Evolutionary conservation across 2,329 filamentous ascomycete genomes (phyloP).

Genomic region (Sarocladiaceae sp.): DNA sequence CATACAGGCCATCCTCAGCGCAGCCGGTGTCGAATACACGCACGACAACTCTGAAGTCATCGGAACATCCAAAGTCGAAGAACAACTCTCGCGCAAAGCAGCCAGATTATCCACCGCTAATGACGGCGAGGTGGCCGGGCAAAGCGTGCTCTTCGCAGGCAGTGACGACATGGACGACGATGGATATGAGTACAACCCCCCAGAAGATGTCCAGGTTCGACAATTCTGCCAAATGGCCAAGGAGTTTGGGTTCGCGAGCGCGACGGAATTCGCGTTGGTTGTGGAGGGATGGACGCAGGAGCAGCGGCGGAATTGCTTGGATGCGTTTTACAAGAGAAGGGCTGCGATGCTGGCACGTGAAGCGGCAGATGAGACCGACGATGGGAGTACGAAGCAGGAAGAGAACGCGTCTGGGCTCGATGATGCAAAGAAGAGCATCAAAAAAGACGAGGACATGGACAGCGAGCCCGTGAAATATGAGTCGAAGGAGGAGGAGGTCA

Average conservation of each 20-base stretch:
- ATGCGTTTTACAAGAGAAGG: slow-evolving; percentile 72
- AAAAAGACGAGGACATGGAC: slow-evolving; percentile 7
- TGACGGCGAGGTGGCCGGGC: slow-evolving; percentile 40
- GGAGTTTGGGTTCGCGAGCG: slow-evolving; percentile 70
- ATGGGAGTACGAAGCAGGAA: slow-evolving; percentile 13
- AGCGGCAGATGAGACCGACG: slow-evolving; percentile 16
- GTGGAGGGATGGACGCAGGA: slow-evolving; percentile 90
- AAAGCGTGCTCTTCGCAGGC: slow-evolving; percentile 55
- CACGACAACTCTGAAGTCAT: slow-evolving; percentile 96
- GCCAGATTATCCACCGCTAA: slow-evolving; percentile 32
- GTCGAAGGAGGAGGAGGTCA: slow-evolving; percentile 14
- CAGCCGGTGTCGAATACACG: slow-evolving; percentile 88
- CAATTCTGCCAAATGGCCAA: slow-evolving; percentile 91
- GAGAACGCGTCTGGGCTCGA: slow-evolving; percentile 9
- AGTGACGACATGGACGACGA: slow-evolving; percentile 34
- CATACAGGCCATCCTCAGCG: slow-evolving; percentile 81
- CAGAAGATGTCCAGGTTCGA: slow-evolving; percentile 66
- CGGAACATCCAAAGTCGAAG: slow-evolving; percentile 88
- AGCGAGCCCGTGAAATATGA: not conserved
- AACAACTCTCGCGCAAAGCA: slow-evolving; percentile 73
- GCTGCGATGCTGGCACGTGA: slow-evolving; percentile 44
- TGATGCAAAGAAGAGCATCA: slow-evolving; percentile 10
- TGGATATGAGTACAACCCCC: slow-evolving; percentile 60
- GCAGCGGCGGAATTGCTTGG: slow-evolving; percentile 71
- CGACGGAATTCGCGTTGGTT: slow-evolving; percentile 80